Evolutionary conservation across 164 flowering plant species (phyloP), one percentile per base, ranked within the genome.

Genomic region (Berberis vulgaris): DNA sequence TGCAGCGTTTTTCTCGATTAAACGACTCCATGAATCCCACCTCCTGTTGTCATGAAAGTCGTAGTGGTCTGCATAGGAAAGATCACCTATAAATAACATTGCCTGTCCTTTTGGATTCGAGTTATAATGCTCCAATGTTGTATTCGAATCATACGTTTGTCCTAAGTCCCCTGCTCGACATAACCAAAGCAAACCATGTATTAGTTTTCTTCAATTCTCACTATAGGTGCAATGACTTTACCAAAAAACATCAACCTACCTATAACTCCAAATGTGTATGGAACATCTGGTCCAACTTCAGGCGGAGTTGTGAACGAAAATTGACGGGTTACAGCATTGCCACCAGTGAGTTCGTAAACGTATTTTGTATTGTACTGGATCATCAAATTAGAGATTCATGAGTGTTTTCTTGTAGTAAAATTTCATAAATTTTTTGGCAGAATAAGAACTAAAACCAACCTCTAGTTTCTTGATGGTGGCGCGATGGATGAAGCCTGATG

Each of bases 401-500:
- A 52, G 2, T 10, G 2, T 26, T 26, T 26, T 26, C 26, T 26
- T 26, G 26, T 0, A 26, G 26, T 26, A 26, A 26, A 26, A 26
- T 26, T 26, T 26, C 26, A 26, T 26, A 26, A 26, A 26, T 26
- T 26, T 26, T 26, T 26, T 26, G 26, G 26, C 26, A 26, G 26
- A 46, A 46, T 5, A 50, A 50, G 3, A 50, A 50, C 12, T 8
- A 50, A n/a, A 50, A 72, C 67, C 26, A 47, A 88, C 97, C 87
- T 84, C 65, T 67, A 91, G 68, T 43, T 82, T 61, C 53, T 56
- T 67, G 49, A 91, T 75, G 67, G 80, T 75, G 71, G 91, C 86
- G 41, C 86, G 92, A 59, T 86, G 96, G 70, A 91, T 85, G 69
- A 71, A 86, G 7, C 91, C 97, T 56, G 96, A 88, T 26, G 85